These are phyloP conservation scores for Rhytidiadelphus loreus DNA, from an alignment of 225 moss, liverwort and hornwort species.

Conservation along the genomic window DNA sequence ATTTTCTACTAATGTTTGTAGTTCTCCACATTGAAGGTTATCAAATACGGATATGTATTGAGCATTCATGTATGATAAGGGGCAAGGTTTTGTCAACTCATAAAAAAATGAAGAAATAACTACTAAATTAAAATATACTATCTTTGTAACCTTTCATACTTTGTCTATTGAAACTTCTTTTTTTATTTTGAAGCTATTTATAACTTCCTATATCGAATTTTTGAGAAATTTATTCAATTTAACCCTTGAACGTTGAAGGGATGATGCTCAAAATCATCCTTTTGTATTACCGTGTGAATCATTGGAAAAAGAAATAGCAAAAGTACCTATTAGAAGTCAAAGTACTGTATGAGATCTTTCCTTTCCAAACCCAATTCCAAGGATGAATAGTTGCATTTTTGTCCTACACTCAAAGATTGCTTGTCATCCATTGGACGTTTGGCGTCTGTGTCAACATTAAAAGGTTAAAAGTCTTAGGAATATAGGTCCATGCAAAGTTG, in stretches of 20 bases:
- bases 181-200: not conserved
- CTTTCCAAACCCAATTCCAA: too few relatives aligned
- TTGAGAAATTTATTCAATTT: too few relatives aligned
- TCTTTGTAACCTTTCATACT: not conserved
- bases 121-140: not conserved
- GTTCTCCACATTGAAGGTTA: not conserved
- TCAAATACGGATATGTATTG: fast-evolving
- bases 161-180: not conserved
- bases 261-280: too few relatives aligned
- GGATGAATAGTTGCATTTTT: too few relatives aligned
- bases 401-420: too few relatives aligned
- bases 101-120: not conserved
- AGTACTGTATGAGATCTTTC: too few relatives aligned
- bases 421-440: too few relatives aligned
- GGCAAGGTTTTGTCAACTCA: not conserved
- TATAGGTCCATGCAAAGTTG: fast-evolving
- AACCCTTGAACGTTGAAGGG: too few relatives aligned
- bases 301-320: too few relatives aligned
- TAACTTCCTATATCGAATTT: not conserved
- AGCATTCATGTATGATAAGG: not conserved
- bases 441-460: too few relatives aligned
- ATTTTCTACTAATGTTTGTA: not conserved
- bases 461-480: not conserved
- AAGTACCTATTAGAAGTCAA: too few relatives aligned
- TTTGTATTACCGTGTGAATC: too few relatives aligned